These are phyloP conservation scores for Diplosphaera chodatii DNA, from an alignment of 139 green algal genomes.

Conservation along the genomic window DNA sequence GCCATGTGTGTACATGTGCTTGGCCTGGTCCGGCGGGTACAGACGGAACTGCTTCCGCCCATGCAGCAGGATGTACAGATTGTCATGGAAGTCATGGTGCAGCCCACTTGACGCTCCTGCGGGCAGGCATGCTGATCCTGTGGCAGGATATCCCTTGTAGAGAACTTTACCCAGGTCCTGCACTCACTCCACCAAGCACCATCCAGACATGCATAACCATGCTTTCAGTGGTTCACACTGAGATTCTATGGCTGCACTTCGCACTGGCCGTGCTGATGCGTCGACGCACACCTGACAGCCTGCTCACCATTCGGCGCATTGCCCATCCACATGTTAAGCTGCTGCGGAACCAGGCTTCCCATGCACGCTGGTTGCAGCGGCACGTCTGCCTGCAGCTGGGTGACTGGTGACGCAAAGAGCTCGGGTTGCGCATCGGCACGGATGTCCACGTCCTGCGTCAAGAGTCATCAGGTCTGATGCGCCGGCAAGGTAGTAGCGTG, in stretches of 20 bases:
- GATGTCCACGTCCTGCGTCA: slow-evolving; percentile 20
- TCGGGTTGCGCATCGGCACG: slow-evolving; percentile 51
- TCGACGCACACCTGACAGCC: not conserved
- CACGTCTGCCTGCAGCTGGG: slow-evolving; percentile 41
- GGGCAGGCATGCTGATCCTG: not conserved
- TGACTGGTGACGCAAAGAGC: slow-evolving; percentile 45
- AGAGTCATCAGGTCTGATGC: too few relatives aligned
- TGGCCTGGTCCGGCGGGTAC: slow-evolving; percentile 47
- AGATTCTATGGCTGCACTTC: too few relatives aligned
- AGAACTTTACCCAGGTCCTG: too few relatives aligned
- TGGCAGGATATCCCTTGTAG: too few relatives aligned
- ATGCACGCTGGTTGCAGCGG: slow-evolving; percentile 45
- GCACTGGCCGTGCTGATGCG: slow-evolving; percentile 17
- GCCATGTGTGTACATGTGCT: slow-evolving; percentile 68
- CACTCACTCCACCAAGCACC: too few relatives aligned
- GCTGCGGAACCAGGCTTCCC: slow-evolving; percentile 62
- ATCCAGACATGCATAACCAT: too few relatives aligned
- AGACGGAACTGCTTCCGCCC: slow-evolving; percentile 79
- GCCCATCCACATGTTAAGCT: slow-evolving; percentile 51
- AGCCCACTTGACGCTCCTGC: slow-evolving; percentile 66
- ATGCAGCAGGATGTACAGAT: slow-evolving; percentile 79
- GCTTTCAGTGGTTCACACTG: too few relatives aligned
- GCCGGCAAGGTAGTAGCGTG: too few relatives aligned
- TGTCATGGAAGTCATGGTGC: slow-evolving; percentile 91
- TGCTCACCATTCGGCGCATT: slow-evolving; percentile 14